phyloP scores from a whole-genome alignment of 176 grass and related monocot species.

The Triticum turgidum region DNA sequence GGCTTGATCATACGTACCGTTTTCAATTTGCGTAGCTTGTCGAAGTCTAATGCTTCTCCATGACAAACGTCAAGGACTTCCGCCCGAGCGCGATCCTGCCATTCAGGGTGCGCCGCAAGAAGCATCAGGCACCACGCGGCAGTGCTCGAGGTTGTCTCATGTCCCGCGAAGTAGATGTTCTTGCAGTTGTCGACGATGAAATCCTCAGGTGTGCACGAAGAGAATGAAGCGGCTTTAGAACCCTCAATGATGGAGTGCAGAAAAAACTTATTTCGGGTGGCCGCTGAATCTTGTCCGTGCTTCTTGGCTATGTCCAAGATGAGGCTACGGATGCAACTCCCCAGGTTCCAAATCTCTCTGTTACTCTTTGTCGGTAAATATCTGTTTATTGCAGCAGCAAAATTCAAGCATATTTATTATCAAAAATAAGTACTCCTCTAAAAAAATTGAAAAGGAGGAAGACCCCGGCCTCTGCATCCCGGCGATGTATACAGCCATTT shows the following conservation, averaged over 20 bases:
- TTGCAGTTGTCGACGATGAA: conserved; percentile 91
- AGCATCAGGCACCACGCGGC: conserved; percentile 78
- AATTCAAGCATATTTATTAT: neutral
- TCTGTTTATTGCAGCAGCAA: conserved; percentile 18
- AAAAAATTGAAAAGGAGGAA: too few relatives aligned
- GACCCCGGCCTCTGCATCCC: too few relatives aligned
- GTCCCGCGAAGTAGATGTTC: conserved; percentile 80
- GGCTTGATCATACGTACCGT: conserved; percentile 31
- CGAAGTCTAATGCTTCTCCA: conserved; percentile 23
- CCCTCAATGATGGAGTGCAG: conserved; percentile 71
- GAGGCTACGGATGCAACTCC: conserved; percentile 37
- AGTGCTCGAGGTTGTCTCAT: conserved; percentile 58
- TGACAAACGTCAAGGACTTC: conserved; percentile 47
- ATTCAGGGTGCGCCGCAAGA: conserved; percentile 63
- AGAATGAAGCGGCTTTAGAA: conserved; percentile 7
- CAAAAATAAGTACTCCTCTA: neutral
- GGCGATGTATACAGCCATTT: too few relatives aligned
- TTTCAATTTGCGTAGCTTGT: conserved; percentile 63
- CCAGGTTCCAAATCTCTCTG: conserved; percentile 57
- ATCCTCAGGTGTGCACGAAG: conserved; percentile 22
- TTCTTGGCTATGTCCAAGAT: conserved; percentile 52
- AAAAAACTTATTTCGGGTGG: conserved; percentile 28
- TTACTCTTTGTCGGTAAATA: conserved; percentile 70
- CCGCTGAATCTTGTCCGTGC: conserved; percentile 2
- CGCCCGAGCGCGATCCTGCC: conserved; percentile 48